Conservation (phyloP, 768 basidiomycete species). For the Rhodocollybia butyracea region DNA sequence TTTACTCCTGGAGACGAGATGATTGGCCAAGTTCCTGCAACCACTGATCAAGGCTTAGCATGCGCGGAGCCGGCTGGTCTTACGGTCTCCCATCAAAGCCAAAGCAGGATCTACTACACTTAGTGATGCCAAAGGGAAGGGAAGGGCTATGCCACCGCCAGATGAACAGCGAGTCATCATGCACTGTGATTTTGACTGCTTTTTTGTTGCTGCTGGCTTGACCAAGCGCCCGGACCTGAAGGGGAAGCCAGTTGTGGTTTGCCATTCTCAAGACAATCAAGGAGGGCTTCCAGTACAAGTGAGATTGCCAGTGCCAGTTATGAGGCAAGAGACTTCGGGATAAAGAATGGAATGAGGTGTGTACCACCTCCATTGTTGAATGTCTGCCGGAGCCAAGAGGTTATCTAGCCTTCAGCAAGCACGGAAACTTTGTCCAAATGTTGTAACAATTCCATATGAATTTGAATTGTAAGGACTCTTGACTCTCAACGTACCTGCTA, state of each 20-base stretch:
- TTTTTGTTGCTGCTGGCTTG: conserved; percentile 93
- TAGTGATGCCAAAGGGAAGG: conserved; percentile 53
- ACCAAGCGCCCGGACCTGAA: conserved; percentile 74
- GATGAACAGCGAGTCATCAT: conserved; percentile 66
- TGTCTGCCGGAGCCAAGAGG: background rate
- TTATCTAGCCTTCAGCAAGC: conserved; percentile 70
- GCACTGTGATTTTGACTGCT: conserved; percentile 96
- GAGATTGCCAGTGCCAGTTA: conserved; percentile 96
- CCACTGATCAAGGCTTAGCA: conserved; percentile 35
- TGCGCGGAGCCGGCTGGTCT: conserved; percentile 48
- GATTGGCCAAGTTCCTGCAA: conserved; percentile 20
- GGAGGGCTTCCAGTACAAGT: conserved; percentile 81
- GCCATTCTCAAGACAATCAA: conserved; percentile 82
- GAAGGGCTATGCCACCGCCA: conserved; percentile 37
- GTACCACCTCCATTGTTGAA: conserved; percentile 12
- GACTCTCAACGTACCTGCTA: background rate
- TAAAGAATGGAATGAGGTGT: conserved; percentile 94
- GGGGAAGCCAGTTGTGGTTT: conserved; percentile 91
- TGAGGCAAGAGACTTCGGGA: conserved; percentile 83
- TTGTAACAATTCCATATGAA: conserved; percentile 88
- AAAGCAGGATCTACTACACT: conserved; percentile 29
- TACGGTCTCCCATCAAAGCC: conserved; percentile 42
- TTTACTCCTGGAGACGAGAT: conserved; percentile 26
- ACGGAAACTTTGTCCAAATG: conserved; percentile 65
- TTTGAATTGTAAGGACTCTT: conserved; percentile 66